These are phyloP conservation scores for Oldenlandia corymbosa DNA, from an alignment of 257 asterid genomes.

Conservation along the genomic window DNA sequence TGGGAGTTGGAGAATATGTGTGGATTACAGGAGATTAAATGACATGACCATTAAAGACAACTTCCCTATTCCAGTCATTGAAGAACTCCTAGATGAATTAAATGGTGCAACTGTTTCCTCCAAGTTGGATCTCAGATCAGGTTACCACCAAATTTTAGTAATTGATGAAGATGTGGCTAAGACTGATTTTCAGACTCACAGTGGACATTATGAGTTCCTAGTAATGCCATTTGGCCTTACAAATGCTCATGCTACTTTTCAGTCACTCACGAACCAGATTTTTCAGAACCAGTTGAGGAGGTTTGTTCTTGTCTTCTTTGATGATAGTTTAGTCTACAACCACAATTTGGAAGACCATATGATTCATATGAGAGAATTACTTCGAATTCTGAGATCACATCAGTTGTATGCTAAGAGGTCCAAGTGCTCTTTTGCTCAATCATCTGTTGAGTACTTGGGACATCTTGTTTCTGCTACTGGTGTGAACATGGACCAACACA, in stretches of 20 bases:
- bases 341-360: too few relatives aligned
- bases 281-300: not conserved
- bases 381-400: too few relatives aligned
- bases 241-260: not conserved
- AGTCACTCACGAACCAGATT: not conserved
- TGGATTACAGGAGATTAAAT: not conserved
- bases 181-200: not conserved
- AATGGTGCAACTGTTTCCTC: not conserved
- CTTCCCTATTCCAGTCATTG: not conserved
- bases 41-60: not conserved
- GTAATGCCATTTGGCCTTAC: conserved; percentile 2
- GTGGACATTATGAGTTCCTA: not conserved
- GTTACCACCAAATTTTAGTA: not conserved
- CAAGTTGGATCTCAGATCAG: not conserved
- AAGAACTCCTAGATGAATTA: not conserved
- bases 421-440: not conserved
- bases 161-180: not conserved
- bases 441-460: not conserved
- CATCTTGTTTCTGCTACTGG: not conserved
- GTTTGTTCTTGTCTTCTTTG: not conserved
- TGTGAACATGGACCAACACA: not conserved
- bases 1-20: not conserved
- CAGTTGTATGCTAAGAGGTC: not conserved
- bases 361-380: not conserved
- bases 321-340: not conserved